Conservation (phyloP, 805 yeast genomes). For the Wickerhamiella alocasiicola region DNA sequence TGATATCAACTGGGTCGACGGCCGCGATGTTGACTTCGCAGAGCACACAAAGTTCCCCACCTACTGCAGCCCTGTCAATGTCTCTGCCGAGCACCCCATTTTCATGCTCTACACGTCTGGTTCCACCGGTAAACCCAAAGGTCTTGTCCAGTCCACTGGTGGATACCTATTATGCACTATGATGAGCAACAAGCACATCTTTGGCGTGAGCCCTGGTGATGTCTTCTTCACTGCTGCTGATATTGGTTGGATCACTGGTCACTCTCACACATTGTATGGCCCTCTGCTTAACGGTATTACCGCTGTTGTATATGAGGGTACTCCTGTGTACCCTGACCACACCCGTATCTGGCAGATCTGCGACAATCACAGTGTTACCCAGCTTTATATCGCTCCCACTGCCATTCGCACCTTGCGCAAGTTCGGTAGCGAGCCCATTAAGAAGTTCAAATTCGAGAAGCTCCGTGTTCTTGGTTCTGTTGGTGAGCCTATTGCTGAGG, state of each 20-base stretch:
- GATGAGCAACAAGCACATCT: constrained; percentile 59
- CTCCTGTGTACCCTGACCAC: constrained; percentile 74
- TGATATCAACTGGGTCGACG: constrained; percentile 36
- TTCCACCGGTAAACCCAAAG: constrained; percentile 82
- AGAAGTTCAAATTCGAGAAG: constrained; percentile 48
- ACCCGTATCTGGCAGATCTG: constrained; percentile 81
- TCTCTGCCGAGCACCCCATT: constrained; percentile 68
- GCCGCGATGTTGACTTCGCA: constrained; percentile 69
- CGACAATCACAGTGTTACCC: constrained; percentile 74
- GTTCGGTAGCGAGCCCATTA: constrained; percentile 71
- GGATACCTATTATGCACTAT: constrained; percentile 68
- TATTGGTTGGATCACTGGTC: constrained; percentile 88
- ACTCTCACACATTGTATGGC: constrained; percentile 71
- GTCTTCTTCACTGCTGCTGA: constrained; percentile 78
- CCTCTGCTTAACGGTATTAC: constrained; percentile 68
- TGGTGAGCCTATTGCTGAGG: constrained; percentile 94
- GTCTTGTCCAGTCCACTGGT: constrained; percentile 70
- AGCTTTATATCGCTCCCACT: constrained; percentile 92
- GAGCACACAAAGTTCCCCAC: constrained; percentile 54
- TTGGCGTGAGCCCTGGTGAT: constrained; percentile 66
- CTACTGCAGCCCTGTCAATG: constrained; percentile 62
- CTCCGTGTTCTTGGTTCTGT: constrained; percentile 84
- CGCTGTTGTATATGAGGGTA: constrained; percentile 71
- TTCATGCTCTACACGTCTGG: constrained; percentile 77
- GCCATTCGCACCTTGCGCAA: constrained; percentile 76